Base-by-base conservation (phyloP, 805 yeast species). In the Jamesozyma lodderae region DNA sequence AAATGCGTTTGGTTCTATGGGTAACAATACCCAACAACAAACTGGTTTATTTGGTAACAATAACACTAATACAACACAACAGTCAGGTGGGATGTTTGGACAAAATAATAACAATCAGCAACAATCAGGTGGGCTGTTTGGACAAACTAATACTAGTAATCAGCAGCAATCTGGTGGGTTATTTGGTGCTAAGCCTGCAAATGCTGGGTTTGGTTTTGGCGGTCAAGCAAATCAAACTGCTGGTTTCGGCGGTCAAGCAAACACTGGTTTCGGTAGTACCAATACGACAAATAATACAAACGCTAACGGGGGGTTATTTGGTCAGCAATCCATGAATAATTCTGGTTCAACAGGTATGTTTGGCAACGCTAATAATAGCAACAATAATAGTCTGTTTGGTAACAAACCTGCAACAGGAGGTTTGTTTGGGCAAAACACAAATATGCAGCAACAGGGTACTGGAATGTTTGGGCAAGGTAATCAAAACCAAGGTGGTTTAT, bases 21-120 rank as follows among this genome's bases (percentile, higher is more conserved):
- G 20, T 9, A 36, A 27, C 20, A 38, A 32, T 16, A 31, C 31
- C 42, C 31, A 61, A 56, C 44, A 48, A 43, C 42, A 43, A 13
- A n/a, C 6, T 18, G 11, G 26, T 24, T 24, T 26, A 19, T 26
- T 33, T 22, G 26, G 45, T n/a, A 48, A 49, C 8, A 40, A 27
- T 10, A 25, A 30, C 10, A 31, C 20, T 18, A 41, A 26, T 43
- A 41, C 11, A 33, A 28, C 55, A 52, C 32, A 33, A 48, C 38
- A 36, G 23, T 33, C 45, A 20, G 59, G 53, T 20, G 60, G 68
- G 1, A 47, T 66, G n/a, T 67, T 73, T 60, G 76, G 63, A 15
- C 65, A 61, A 35, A 57, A 21, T 15, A 31, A 47, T 26, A 61
- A 62, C 58, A 18, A 39, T 43, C 32, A 56, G 46, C 48, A 32